Evolutionary conservation across 73 alveolate species (phyloP), one percentile per base, ranked within the genome.

Genomic region (Paramecium biaurelia): DNA sequence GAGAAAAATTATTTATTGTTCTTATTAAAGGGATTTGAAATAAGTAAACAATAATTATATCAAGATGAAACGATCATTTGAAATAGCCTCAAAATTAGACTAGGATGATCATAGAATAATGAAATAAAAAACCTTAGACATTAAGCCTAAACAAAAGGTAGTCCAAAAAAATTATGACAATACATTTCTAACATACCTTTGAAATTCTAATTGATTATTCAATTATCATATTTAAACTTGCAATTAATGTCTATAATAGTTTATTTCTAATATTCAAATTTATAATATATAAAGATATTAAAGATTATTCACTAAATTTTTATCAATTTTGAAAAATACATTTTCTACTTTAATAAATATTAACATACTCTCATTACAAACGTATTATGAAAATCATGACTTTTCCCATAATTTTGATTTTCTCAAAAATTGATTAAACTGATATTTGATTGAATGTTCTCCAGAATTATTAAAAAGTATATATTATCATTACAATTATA

Each of bases 41-140:
- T 35, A 72, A 37, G 86, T 72, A 72, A 4, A 12, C 10, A 3
- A 32, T 72, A 9, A 32, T 72, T 11, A 1, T 53, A 53, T 7
- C 5, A 7, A 72, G 86, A 72, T 72, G 58, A 72, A 72, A 38
- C 20, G 86, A 72, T 72, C 86, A 2, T 72, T 35, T 72, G 86
- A 72, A 35, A 72, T 72, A 12, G 86, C 86, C 3, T 4, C 86
- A 20, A 72, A 72, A 18, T 7, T 72, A 5, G 86, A 72, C n/a
- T 15, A 72, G 38, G 67, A 72, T 34, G 86, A 72, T 34, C 24
- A 35, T 1, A 32, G 86, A 32, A 72, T 72, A 7, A 72, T 72
- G 86, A 72, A 72, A 42, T 72, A 72, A 8, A 72, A 72, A 72
- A 72, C 86, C 37, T 72, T 72, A 72, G 86, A 72, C n/a, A 28